Percentiles rank a stretch among this genome's conserved stretches.
Conservation (phyloP, 345 rosid genomes). For the Pistacia integerrima region DNA sequence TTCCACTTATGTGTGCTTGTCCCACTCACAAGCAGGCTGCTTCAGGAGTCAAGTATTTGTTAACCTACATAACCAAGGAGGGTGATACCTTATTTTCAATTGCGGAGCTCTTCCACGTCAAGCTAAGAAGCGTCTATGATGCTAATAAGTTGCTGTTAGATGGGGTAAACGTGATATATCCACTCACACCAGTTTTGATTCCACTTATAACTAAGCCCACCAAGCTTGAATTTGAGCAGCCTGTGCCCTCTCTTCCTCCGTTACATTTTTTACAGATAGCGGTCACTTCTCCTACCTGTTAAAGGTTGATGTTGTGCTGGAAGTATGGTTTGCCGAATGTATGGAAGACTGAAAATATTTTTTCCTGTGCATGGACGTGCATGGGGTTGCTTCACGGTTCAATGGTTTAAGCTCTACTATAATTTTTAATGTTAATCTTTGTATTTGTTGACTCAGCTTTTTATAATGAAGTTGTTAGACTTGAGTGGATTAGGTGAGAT, state of each 20-base stretch:
- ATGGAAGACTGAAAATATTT: no score
- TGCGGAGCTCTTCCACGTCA: slow-evolving; percentile 43
- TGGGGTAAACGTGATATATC: slow-evolving; percentile 28
- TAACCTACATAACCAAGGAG: slow-evolving; percentile 49
- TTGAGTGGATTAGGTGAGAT: no score
- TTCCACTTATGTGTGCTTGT: slow-evolving; percentile 78
- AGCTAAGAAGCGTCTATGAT: slow-evolving; percentile 31
- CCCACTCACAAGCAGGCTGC: slow-evolving; percentile 57
- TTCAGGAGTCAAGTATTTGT: slow-evolving; percentile 49
- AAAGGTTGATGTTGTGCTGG: no score
- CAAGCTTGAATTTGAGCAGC: slow-evolving; percentile 12
- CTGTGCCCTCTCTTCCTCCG: slow-evolving; percentile 32
- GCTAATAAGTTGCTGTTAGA: slow-evolving; percentile 39
- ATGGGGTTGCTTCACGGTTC: no score
- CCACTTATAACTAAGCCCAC: slow-evolving; percentile 55
- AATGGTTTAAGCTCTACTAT: no score
- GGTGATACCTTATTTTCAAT: slow-evolving; percentile 41
- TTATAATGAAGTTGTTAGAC: no score
- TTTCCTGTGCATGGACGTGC: no score
- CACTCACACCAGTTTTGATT: slow-evolving; percentile 59
- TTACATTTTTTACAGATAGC: slow-evolving; percentile 2
- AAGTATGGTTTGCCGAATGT: no score
- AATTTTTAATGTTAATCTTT: no score
- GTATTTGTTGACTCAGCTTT: no score
- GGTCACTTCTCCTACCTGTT: not conserved